Base-by-base conservation (phyloP, 495 filamentous ascomycete genomes). In the Penicillium arizonense region DNA sequence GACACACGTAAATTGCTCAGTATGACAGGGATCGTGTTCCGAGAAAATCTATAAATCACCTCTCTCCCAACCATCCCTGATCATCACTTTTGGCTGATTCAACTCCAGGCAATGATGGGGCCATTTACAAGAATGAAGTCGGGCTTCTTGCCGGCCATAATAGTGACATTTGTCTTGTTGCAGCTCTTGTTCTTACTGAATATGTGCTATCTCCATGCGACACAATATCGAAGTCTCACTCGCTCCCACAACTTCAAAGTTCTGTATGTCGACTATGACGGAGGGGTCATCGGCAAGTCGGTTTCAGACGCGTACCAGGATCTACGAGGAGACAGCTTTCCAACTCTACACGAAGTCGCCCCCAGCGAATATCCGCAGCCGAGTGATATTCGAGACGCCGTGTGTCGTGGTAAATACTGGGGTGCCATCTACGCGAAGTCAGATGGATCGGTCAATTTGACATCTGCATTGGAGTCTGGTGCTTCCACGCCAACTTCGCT, bases 221-320 rank as follows among this genome's bases (percentile, higher is more conserved):
- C 47, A 0, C 47, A 50, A 14, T 41, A 33, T 16, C 36, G 36
- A 16, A 50, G 47, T 33, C 32, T 24, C 23, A 21, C 35, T 9
- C 47, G 47, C 11, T 50, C 32, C 11, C 47, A 50, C 36, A 50
- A 50, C 18, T 40, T 76, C 21, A 60, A 63, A 4, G 53, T 78
- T 9, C 57, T 72, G 10, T 71, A 67, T 53, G 69, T 78, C 14
- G 73, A 78, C 57, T 77, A 77, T 40, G 77, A 77, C 48, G 71
- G 67, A 16, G 73, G 73, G 12, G 53, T 68, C 3, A 56, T 80
- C 11, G 72, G 74, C 18, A 24, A 62, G 9, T 65, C 75, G 1
- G 59, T 77, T 0, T 46, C 61, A 3, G 58, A 54, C 9, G 72
- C 71, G 1, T 77, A 79, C 51, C 43, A 59, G 0, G 47, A 52